Evolutionary conservation across 805 yeast species (phyloP), one percentile per base, ranked within the genome.

Genomic region (Saccharomycopsis schoenii): DNA sequence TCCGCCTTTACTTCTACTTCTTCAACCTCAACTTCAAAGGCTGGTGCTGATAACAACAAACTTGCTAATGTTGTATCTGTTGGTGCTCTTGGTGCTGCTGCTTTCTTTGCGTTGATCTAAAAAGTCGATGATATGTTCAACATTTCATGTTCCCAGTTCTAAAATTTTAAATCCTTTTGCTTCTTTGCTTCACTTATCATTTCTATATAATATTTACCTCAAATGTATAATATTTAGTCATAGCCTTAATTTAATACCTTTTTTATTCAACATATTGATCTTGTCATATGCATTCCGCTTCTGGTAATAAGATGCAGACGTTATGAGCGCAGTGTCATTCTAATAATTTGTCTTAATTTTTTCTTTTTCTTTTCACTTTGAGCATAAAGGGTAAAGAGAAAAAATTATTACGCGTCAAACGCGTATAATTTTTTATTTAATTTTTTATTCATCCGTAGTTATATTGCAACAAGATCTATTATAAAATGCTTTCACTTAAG

Each of bases 51-150:
- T 5, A 37, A 37, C 41, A 37, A 37, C 60, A 73, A 70, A 73
- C 78, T 79, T 68, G 77, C 74, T 66, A 79, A 79, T 70, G 80
- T 79, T 39, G 19, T 59, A 12, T 64, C 59, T 51, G 25, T 80
- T 64, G 80, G 80, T 76, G 76, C 74, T 64, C 79, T 77, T 67
- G 80, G 65, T 56, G 52, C 60, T 25, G 62, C 61, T 51, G 65
- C 62, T 57, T n/a, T 63, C 24, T 63, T 63, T 29, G 65, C 64
- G n/a, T 51, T 63, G 56, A 56, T 61, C 58, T 63, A 60, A 61
- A 8, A 15, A 39, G 25, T 25, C 12, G 19, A 10, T 12, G 17
- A 5, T 39, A 39, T 12, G 6, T 29, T 29, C 34, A 29, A 29
- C 6, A 4, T 29, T 29, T 29, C 34, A 29, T 29, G 2, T 17